Percentiles rank a stretch among this genome's conserved stretches.
Evolutionary conservation across 768 basidiomycete species (phyloP).

Genomic region (Russula lepida): DNA sequence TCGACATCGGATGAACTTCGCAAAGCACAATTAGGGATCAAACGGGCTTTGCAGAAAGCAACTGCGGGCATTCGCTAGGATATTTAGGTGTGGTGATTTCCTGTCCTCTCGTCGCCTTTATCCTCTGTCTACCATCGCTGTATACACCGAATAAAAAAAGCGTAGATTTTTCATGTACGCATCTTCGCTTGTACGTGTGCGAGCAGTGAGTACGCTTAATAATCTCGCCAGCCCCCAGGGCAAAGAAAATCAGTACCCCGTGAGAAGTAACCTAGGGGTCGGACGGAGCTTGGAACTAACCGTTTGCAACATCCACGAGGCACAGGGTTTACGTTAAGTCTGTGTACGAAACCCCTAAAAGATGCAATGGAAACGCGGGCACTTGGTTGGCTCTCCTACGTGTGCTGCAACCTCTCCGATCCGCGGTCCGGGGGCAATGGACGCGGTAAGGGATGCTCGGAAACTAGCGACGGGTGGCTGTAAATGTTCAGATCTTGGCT

Average conservation of each 20-base stretch:
- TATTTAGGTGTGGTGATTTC: background rate
- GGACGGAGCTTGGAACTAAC: too few species aligned
- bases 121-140: conserved; percentile 20
- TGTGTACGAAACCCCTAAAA: background rate
- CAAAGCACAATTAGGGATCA: conserved; percentile 92
- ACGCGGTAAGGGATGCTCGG: background rate
- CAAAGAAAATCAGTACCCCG: background rate
- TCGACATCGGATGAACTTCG: conserved; percentile 89
- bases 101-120: conserved; percentile 13
- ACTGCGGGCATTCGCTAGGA: conserved; percentile 78
- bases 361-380: background rate
- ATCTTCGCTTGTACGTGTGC: background rate
- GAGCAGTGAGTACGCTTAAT: background rate
- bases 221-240: background rate
- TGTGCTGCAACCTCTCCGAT: background rate
- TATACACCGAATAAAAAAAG: conserved; percentile 8
- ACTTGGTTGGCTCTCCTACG: background rate
- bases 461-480: background rate
- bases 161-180: background rate
- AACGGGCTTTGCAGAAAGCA: conserved; percentile 97
- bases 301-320: too few species aligned
- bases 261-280: background rate
- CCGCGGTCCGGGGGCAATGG: conserved; percentile 10
- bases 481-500: background rate
- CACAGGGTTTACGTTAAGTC: conserved; percentile 2